Conservation (phyloP, 1,139 yeast genomes). For the Geotrichum macrosporum region DNA sequence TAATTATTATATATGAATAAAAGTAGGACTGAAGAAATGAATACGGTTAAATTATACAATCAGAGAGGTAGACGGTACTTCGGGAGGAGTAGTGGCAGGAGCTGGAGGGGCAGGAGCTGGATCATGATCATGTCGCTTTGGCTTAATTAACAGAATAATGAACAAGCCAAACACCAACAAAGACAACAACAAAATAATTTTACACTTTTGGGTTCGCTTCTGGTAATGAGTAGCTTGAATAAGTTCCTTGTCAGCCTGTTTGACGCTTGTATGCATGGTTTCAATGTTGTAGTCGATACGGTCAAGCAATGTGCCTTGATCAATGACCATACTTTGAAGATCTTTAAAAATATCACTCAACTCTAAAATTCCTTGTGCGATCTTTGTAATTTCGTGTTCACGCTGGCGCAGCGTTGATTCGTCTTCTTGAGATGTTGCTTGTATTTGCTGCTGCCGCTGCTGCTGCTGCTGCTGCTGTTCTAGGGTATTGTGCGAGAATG, state of each 20-base stretch:
- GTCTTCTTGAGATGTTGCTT: constrained; percentile 22
- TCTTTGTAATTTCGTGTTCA: constrained; percentile 80
- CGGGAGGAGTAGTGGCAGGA: not conserved
- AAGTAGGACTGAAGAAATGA: too few species aligned
- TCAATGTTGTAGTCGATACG: constrained; percentile 88
- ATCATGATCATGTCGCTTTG: constrained; percentile 39
- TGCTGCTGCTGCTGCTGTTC: constrained; percentile 37
- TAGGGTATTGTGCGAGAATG: constrained; percentile 43
- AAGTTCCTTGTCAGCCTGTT: constrained; percentile 73
- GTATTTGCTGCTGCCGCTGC: constrained; percentile 2
- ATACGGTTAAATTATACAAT: too few species aligned
- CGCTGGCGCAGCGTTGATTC: constrained; percentile 45
- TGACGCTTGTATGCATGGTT: constrained; percentile 69
- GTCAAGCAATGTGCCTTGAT: constrained; percentile 91
- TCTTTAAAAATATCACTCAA: constrained; percentile 90
- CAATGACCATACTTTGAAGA: constrained; percentile 85
- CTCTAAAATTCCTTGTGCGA: constrained; percentile 92
- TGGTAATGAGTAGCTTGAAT: constrained; percentile 75
- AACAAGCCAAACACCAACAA: constrained; percentile 69
- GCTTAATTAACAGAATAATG: constrained; percentile 66
- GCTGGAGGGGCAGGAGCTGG: constrained; percentile 22
- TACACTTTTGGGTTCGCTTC: constrained; percentile 85
- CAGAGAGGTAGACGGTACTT: too few species aligned
- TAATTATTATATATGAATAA: not conserved
- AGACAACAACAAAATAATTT: constrained; percentile 67